Evolutionary conservation across 2,329 filamentous ascomycete species (phyloP), one percentile per base, ranked within the genome.

Genomic region (Aspergillus fructus): DNA sequence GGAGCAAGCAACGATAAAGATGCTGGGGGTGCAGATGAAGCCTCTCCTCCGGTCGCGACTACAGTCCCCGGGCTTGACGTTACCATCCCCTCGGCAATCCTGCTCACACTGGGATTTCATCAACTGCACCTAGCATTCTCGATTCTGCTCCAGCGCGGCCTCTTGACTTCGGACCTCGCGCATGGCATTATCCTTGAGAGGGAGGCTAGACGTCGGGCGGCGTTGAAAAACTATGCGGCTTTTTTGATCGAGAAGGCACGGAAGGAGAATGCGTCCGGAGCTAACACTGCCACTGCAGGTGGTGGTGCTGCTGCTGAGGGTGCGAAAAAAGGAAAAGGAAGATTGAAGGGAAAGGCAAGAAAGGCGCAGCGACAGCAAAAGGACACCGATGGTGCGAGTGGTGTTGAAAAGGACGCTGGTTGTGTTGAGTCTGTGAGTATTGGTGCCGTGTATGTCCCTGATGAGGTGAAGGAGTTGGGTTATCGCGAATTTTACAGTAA

Each of bases 51-150:
- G n/a, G 12, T 3, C 7, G 0, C 37, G 42, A 17, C 24, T 8
- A 21, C 49, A 37, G 13, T 12, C n/a, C 62, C 64, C 5, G 62
- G 55, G 30, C 48, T 30, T 5, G 64, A 66, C 12, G 57, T 61
- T 21, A 56, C 55, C 2, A 53, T 65, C 6, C 43, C 63, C 8
- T 74, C 72, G 0, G 67, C 64, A 1, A 58, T 73, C 21, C 47
- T 74, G 23, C 47, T 73, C 5, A 54, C 64, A 6, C 56, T 74
- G 6, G 68, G 70, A 2, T 73, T 64, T 49, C 12, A 46, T n/a
- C 46, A 63, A 2, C 59, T 74, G 12, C 53, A 54, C 15, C 51
- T 64, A 7, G 23, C 60, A 0, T 65, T 73, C 11, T 55, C 37
- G 4, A 51, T 60, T 2, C 63, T 72, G 61, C 56, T 58, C 11